Conservation (phyloP, 768 basidiomycete genomes). For the Tephrocybe sp. region DNA sequence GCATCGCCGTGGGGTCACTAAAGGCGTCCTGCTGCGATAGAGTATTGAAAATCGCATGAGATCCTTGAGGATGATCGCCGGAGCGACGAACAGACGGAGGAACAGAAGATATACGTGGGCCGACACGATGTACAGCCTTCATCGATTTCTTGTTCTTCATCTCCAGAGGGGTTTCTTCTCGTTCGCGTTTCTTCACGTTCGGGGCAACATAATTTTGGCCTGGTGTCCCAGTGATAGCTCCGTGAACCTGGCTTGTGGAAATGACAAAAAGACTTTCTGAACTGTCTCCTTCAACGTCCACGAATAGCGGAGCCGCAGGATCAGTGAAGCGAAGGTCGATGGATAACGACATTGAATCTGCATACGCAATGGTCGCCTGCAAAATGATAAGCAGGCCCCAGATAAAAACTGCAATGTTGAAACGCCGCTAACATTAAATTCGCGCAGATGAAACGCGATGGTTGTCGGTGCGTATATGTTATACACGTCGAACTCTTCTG, state of each 20-base stretch:
- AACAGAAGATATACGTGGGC: slow-evolving; percentile 15
- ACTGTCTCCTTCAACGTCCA: slow-evolving; percentile 71
- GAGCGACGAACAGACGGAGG: slow-evolving; percentile 8
- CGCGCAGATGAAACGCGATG: slow-evolving; percentile 78
- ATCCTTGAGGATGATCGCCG: slow-evolving; percentile 3
- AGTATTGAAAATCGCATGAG: neutral
- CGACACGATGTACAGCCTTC: slow-evolving; percentile 44
- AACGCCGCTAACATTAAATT: slow-evolving; percentile 67
- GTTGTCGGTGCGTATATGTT: slow-evolving; percentile 62
- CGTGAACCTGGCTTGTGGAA: slow-evolving; percentile 67
- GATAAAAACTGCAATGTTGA: too few species aligned
- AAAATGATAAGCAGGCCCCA: neutral
- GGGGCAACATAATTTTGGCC: slow-evolving; percentile 23
- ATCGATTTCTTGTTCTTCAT: slow-evolving; percentile 51
- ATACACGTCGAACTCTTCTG: slow-evolving; percentile 81
- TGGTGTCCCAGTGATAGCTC: slow-evolving; percentile 27
- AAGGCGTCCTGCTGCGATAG: slow-evolving; percentile 2
- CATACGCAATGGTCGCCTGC: slow-evolving; percentile 79
- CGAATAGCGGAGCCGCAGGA: slow-evolving; percentile 71
- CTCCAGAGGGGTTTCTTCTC: slow-evolving; percentile 39
- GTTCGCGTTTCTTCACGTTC: slow-evolving; percentile 42
- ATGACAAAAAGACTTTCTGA: slow-evolving; percentile 72
- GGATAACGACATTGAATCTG: slow-evolving; percentile 64
- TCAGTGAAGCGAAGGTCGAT: slow-evolving; percentile 78
- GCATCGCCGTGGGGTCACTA: slow-evolving; percentile 1